Conservation (phyloP, 257 asterid genomes). For the Lycium barbarum region DNA sequence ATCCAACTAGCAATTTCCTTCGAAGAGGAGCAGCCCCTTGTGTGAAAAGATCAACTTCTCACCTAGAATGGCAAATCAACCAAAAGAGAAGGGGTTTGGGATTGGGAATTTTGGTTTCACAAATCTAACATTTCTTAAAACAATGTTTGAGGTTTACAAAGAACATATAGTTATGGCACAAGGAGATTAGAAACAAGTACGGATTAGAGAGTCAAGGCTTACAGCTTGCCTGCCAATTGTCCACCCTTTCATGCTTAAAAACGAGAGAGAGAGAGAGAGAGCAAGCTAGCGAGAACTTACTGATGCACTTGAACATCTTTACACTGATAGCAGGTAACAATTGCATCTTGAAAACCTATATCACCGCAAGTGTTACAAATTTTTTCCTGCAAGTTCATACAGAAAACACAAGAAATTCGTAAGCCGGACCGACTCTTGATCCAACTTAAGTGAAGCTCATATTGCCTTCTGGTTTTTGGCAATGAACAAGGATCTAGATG, state of each 20-base stretch:
- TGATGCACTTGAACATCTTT: constrained; percentile 54
- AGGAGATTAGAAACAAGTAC: neutral
- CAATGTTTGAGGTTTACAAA: constrained; percentile 12
- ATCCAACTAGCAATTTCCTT: neutral
- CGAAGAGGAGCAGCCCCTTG: constrained; percentile 2
- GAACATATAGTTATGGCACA: neutral
- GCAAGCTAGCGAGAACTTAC: constrained; percentile 47
- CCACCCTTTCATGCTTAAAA: neutral
- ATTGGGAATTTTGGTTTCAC: neutral
- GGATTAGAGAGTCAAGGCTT: neutral
- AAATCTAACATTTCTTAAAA: too few species aligned
- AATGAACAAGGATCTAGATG: constrained; percentile 1
- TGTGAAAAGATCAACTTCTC: neutral
- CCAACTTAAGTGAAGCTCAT: constrained; percentile 20
- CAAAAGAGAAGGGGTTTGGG: neutral
- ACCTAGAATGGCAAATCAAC: neutral
- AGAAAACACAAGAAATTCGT: neutral
- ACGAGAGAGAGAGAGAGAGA: constrained; percentile 17
- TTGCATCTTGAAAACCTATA: constrained; percentile 49
- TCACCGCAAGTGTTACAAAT: constrained; percentile 70
- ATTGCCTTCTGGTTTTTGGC: constrained; percentile 15
- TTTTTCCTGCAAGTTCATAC: constrained; percentile 52
- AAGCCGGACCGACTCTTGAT: neutral
- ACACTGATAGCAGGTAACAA: constrained; percentile 59
- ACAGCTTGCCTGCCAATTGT: neutral